Conservation (phyloP, 148 eudicot genomes). For the Polygonum aviculare region DNA sequence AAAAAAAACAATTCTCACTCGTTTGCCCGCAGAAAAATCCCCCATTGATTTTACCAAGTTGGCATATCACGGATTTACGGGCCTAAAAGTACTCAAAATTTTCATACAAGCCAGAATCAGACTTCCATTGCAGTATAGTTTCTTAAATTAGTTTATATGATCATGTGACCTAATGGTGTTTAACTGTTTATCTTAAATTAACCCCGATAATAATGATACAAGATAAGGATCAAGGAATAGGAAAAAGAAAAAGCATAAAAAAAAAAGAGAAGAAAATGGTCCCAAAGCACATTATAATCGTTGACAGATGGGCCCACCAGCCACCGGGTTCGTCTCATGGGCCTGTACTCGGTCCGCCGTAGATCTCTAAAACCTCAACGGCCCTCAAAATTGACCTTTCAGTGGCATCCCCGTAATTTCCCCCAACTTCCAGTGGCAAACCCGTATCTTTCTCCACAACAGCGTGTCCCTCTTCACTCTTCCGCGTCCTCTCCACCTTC, state of each 20-base stretch:
- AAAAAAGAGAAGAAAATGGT: background rate
- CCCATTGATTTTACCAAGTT: too few species aligned
- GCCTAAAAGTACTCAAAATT: background rate
- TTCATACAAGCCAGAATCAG: background rate
- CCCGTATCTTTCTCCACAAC: background rate
- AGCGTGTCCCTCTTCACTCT: constrained; percentile 13
- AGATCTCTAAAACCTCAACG: background rate
- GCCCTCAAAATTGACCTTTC: background rate
- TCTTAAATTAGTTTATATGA: too few species aligned
- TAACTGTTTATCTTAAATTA: too few species aligned
- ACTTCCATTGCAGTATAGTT: too few species aligned
- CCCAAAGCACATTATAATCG: background rate
- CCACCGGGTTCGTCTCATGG: background rate
- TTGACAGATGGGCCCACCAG: background rate
- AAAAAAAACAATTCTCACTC: too few species aligned
- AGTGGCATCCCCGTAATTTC: constrained; percentile 10
- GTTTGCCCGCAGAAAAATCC: too few species aligned
- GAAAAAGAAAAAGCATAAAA: background rate
- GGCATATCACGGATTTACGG: background rate
- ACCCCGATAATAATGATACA: too few species aligned
- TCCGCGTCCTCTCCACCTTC: constrained; percentile 15
- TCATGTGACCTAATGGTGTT: too few species aligned
- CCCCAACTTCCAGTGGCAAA: background rate
- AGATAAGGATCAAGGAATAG: too few species aligned
- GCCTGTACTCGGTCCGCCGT: background rate